Percentiles rank a stretch among this genome's conserved stretches.
Evolutionary conservation across 768 basidiomycete species (phyloP).

Genomic region (Mycena capillaripes): DNA sequence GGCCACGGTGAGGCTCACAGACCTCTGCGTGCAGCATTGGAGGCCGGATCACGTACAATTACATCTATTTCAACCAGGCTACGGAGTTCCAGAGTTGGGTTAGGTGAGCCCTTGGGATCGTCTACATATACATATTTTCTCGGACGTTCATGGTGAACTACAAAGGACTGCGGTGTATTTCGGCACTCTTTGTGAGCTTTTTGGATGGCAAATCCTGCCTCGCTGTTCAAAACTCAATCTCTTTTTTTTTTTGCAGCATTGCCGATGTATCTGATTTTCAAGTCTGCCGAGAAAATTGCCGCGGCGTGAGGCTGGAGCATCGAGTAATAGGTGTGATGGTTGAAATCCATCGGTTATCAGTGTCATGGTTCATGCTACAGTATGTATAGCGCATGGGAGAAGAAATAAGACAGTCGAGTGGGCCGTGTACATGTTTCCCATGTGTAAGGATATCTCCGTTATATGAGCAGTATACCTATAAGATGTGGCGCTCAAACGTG

Average conservation of each 20-base stretch:
- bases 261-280: constrained; percentile 35
- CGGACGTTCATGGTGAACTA: neutral
- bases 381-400: too few species aligned
- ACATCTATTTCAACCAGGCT: constrained; percentile 30
- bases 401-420: too few species aligned
- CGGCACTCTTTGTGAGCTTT: constrained; percentile 22
- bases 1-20: neutral
- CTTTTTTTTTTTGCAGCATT: constrained; percentile 8
- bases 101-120: neutral
- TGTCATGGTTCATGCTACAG: too few species aligned
- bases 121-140: neutral
- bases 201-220: neutral
- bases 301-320: neutral
- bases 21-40: neutral
- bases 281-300: constrained; percentile 25
- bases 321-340: neutral
- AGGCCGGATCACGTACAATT: constrained; percentile 27
- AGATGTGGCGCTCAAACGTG: too few species aligned
- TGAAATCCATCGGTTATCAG: too few species aligned
- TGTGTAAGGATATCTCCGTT: too few species aligned
- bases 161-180: constrained; percentile 26
- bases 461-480: too few species aligned
- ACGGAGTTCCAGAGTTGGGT: constrained; percentile 26
- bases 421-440: too few species aligned
- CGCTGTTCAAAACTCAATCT: neutral